Base-by-base conservation (phyloP, 2,329 filamentous ascomycete genomes). In the Fonsecaea erecta region DNA sequence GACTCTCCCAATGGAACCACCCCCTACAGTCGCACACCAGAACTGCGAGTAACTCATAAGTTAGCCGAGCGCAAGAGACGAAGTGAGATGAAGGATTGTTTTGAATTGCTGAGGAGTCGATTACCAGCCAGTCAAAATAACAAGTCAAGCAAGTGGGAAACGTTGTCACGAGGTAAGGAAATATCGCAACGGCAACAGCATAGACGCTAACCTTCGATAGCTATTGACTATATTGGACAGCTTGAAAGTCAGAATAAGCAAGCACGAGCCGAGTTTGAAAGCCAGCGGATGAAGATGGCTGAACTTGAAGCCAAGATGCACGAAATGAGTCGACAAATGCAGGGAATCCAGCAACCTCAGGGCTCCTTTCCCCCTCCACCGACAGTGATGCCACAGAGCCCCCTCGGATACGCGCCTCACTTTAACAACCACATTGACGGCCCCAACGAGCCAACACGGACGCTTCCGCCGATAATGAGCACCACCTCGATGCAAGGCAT, bases 121-220 rank as follows among this genome's bases (percentile, higher is more conserved):
- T 74, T 83, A 1, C 81, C 81, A 3, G 74, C 78, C 16, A 77
- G 73, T 61, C 80, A 81, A 68, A 81, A 79, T 67, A 82, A 81
- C 71, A 83, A 83, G 68, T 82, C 81, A 7, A 83, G 81, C 72
- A 83, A 83, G 74, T 83, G 81, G 81, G 81, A 83, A 68, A 83
- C 80, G 1, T 70, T 83, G 21, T 81, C 79, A 26, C 74, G 79
- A 76, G 79, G 79, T 81, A 74, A 56, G 71, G 1, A 24, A 59
- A 30, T 30, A 43, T 48, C 16, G 12, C 43, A 16, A 26, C 14
- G 7, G 21, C 11, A n/a, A 18, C 35, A 18, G 46, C 21, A 43
- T 9, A 8, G 18, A 18, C 9, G 28, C 64, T 70, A 60, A 57
- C n/a, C 8, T 11, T 16, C 48, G 55, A 21, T 68, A 78, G 81